Conservation (phyloP, 2,329 filamentous ascomycete species). For the Dothideomycetidae sp. region DNA sequence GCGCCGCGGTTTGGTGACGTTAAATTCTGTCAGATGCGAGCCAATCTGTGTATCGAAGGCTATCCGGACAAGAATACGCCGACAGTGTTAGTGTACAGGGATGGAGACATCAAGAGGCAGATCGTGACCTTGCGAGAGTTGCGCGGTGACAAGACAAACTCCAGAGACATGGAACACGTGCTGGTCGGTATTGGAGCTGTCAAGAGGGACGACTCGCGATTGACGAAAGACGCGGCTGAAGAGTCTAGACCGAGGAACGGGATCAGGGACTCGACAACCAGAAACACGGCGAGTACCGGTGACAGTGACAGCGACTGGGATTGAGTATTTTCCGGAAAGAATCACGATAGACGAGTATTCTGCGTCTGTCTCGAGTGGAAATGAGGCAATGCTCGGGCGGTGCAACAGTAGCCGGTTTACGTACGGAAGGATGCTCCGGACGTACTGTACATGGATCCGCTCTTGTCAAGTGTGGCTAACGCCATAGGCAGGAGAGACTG, state of each 20-base stretch:
- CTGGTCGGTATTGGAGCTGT: constrained; percentile 73
- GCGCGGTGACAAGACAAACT: constrained; percentile 54
- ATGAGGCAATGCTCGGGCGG: too few relatives aligned
- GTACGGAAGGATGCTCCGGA: too few relatives aligned
- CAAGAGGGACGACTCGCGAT: constrained; percentile 60
- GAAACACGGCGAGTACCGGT: constrained; percentile 32
- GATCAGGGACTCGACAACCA: constrained; percentile 39
- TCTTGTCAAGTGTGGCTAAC: too few relatives aligned
- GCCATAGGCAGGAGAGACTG: too few relatives aligned
- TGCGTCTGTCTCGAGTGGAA: too few relatives aligned
- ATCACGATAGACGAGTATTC: too few relatives aligned
- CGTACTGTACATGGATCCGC: too few relatives aligned
- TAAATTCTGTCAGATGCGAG: constrained; percentile 95
- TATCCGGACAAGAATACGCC: constrained; percentile 93
- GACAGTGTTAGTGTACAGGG: constrained; percentile 82
- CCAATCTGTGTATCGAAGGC: constrained; percentile 84
- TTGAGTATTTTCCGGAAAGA: too few relatives aligned
- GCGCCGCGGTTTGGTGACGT: constrained; percentile 79
- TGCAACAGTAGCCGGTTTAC: too few relatives aligned
- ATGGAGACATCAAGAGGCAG: constrained; percentile 84
- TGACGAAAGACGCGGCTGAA: constrained; percentile 44
- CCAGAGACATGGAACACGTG: constrained; percentile 65
- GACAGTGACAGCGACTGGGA: constrained; percentile 50
- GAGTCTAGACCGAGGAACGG: constrained; percentile 45
- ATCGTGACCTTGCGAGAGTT: constrained; percentile 76